phyloP scores from a whole-genome alignment of 305 asterid genomes.

The Monarda citriodora region DNA sequence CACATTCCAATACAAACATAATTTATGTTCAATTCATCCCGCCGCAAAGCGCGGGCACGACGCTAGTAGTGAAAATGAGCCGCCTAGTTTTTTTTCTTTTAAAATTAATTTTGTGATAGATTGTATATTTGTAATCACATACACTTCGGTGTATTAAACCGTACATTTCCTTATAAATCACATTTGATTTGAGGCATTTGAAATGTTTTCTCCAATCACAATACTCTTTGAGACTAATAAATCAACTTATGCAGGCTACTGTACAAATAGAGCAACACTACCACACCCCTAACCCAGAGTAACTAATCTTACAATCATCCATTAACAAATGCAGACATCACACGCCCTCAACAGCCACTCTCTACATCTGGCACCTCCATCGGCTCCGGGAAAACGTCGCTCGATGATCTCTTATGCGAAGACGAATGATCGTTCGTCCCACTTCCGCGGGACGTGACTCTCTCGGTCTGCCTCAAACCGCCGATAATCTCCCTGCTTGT shows the following conservation, averaged over 20 bases:
- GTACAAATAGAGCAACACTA: slow-evolving; percentile 16
- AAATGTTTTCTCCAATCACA: not conserved
- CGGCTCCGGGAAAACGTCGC: slow-evolving; percentile 72
- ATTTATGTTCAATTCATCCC: too few relatives aligned
- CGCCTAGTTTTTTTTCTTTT: too few relatives aligned
- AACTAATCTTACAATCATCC: not conserved
- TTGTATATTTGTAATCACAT: too few relatives aligned
- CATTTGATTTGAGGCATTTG: too few relatives aligned
- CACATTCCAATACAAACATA: too few relatives aligned
- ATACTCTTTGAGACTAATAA: not conserved
- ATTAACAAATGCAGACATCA: not conserved
- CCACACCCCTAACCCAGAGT: not conserved
- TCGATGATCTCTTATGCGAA: slow-evolving; percentile 57
- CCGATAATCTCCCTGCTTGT: slow-evolving; percentile 40
- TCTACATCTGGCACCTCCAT: slow-evolving; percentile 45
- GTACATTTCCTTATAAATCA: too few relatives aligned
- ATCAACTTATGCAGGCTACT: slow-evolving; percentile 7
- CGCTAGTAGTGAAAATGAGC: too few relatives aligned
- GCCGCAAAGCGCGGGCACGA: too few relatives aligned
- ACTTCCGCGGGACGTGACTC: slow-evolving; percentile 57
- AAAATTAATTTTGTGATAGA: too few relatives aligned
- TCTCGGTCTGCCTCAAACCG: slow-evolving; percentile 40
- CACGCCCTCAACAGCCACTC: slow-evolving; percentile 17
- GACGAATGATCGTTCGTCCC: slow-evolving; percentile 54
- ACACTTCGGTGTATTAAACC: too few relatives aligned